Conservation (phyloP, 495 filamentous ascomycete genomes). For the Rusavskia elegans region DNA sequence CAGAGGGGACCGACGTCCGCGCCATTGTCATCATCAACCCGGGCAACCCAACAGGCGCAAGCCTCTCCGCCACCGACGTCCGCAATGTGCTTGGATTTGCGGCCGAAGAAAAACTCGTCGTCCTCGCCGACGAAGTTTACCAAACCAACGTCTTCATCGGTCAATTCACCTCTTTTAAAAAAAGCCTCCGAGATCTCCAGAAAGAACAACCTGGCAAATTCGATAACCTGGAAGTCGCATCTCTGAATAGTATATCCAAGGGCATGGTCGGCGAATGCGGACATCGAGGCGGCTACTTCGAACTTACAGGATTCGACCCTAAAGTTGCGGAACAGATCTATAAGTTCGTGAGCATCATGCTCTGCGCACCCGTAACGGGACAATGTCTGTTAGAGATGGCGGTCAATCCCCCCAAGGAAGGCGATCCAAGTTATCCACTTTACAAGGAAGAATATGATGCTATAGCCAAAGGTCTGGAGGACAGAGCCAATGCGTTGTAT, state of each 20-base stretch:
- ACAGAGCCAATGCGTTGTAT: constrained; percentile 71
- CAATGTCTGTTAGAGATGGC: constrained; percentile 93
- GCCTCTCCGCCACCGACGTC: constrained; percentile 61
- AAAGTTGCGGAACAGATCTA: constrained; percentile 87
- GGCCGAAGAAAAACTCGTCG: constrained; percentile 67
- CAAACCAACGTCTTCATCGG: constrained; percentile 96
- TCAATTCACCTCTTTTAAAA: constrained; percentile 89
- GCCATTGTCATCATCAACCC: constrained; percentile 96
- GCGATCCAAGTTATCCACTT: constrained; percentile 64
- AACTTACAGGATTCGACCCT: constrained; percentile 75
- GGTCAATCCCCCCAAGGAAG: constrained; percentile 80
- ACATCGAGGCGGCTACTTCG: constrained; percentile 93
- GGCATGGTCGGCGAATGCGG: constrained; percentile 98
- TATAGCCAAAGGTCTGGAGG: constrained; percentile 57
- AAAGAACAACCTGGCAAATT: constrained; percentile 54
- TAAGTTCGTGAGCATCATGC: constrained; percentile 90
- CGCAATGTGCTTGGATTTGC: constrained; percentile 69
- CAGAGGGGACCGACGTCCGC: constrained; percentile 66
- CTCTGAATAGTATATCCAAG: constrained; percentile 76
- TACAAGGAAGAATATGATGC: constrained; percentile 72
- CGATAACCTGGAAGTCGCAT: constrained; percentile 75
- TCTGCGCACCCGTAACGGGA: constrained; percentile 88
- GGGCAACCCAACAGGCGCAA: constrained; percentile 90
- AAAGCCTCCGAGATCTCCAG: constrained; percentile 70
- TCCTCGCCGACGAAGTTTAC: constrained; percentile 95